Evolutionary conservation across 345 rosid species (phyloP), one percentile per base, ranked within the genome.

Genomic region (Hibiscus tridactylites): DNA sequence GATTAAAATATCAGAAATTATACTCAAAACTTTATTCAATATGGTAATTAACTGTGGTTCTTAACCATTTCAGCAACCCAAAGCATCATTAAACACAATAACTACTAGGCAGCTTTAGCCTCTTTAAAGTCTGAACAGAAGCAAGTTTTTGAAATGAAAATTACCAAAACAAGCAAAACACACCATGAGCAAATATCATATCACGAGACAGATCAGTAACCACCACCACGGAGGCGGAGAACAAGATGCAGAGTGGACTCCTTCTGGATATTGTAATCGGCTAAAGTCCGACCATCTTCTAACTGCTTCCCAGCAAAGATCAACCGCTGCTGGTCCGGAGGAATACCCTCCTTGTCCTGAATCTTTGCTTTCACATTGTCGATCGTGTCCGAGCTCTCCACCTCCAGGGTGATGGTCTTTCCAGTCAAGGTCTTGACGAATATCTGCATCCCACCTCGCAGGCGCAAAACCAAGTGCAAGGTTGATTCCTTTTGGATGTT

Each of bases 181-280:
- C 24, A 31, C 65, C 6, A 11, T 4, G 11, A 31, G n/a, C 5
- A 35, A 21, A 2, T 9, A 57, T 13, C 29, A 28, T 2, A 28
- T 4, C 37, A 5, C 9, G 11, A 9, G 11, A 16, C 8, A 61
- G 19, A 16, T 6, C 1, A 42, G 46, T 8, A 9, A 17, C 0
- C 52, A 44, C 89, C 89, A 3, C 89, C 89, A 21, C 87, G 87
- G 39, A 85, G 89, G 37, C 89, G 89, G 9, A 81, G 89, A 71
- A 85, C 86, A 65, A 85, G 61, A 19, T 85, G 86, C 31, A 85
- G 77, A 1, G 88, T 85, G 35, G 88, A 85, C 69, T 85, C 88
- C 63, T 70, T 70, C 61, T 70, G 72, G 56, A 84, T 84, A 19
- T 84, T 84, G 68, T 84, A 84, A 59, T 84, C 87, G 0, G 83